These are phyloP conservation scores for Ogataea saltuana DNA, from an alignment of 805 yeast species.

Conservation along the genomic window DNA sequence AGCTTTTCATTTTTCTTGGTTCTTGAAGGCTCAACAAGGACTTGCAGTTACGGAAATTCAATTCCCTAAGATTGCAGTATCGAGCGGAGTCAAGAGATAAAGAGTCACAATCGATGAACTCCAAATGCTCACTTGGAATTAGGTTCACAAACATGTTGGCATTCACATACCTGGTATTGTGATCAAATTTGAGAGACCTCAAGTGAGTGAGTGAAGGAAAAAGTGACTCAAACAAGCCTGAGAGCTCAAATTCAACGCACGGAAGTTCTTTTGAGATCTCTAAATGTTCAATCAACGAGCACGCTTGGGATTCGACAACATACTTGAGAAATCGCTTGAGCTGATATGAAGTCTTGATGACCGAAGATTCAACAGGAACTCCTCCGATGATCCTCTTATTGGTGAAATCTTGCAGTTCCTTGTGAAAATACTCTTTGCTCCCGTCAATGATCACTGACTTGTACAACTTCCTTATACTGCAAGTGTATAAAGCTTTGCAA, in stretches of 20 bases:
- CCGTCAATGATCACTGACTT: conserved; percentile 28
- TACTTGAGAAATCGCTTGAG: conserved; percentile 26
- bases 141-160: conserved; percentile 11
- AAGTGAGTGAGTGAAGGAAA: conserved; percentile 17
- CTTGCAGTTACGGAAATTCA: conserved; percentile 6
- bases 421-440: conserved; percentile 24
- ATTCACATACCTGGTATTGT: conserved; percentile 24
- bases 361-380: conserved; percentile 17
- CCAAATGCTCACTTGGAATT: conserved; percentile 11
- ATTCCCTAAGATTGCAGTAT: conserved; percentile 9
- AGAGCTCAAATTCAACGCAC: conserved; percentile 27
- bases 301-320: conserved; percentile 10
- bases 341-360: conserved; percentile 27
- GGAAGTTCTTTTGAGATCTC: conserved; percentile 26
- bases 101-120: conserved; percentile 19
- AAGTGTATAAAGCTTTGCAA: conserved; percentile 14
- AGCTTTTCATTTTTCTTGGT: conserved; percentile 12
- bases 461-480: conserved; percentile 23
- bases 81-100: conserved; percentile 1
- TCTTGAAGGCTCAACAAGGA: conserved; percentile 7
- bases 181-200: conserved; percentile 22
- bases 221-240: conserved; percentile 17
- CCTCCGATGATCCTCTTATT: conserved; percentile 18
- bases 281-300: conserved; percentile 18
- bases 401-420: conserved; percentile 20